phyloP scores from a whole-genome alignment of 495 filamentous ascomycete species.

The Penicillium samsonianum region DNA sequence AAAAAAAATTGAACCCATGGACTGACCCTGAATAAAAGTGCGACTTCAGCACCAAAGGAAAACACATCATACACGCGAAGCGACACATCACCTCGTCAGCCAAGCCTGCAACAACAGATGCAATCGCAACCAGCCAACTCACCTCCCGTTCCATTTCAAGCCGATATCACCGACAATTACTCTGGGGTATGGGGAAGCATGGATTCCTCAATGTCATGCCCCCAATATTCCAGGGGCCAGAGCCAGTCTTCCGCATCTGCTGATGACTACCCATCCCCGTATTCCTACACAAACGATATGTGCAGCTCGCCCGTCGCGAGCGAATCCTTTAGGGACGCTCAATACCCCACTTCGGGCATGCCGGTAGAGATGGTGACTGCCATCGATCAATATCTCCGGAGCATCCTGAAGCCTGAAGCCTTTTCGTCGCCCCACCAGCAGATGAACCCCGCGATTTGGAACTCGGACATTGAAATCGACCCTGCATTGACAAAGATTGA shows the following conservation, averaged over 20 bases:
- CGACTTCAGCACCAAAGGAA: background rate
- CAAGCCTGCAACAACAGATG: background rate
- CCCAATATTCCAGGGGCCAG: background rate
- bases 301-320: conserved; percentile 8
- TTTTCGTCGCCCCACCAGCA: background rate
- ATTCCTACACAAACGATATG: conserved; percentile 9
- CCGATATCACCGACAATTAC: background rate
- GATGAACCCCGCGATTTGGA: conserved; percentile 1
- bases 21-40: background rate
- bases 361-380: conserved; percentile 6
- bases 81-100: background rate
- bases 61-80: background rate
- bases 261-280: conserved; percentile 2
- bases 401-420: conserved; percentile 9
- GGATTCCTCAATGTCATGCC: conserved; percentile 5
- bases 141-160: background rate
- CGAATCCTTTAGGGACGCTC: background rate
- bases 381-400: conserved; percentile 9
- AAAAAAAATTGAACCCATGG: background rate
- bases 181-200: conserved; percentile 5
- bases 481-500: conserved; percentile 2
- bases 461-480: conserved; percentile 6
- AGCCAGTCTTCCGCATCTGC: conserved; percentile 8
- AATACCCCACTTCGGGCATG: conserved; percentile 8
- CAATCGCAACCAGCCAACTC: background rate